Evolutionary conservation across 2,329 filamentous ascomycete genomes (phyloP).

Genomic region (Phaeoacremonium minimum): DNA sequence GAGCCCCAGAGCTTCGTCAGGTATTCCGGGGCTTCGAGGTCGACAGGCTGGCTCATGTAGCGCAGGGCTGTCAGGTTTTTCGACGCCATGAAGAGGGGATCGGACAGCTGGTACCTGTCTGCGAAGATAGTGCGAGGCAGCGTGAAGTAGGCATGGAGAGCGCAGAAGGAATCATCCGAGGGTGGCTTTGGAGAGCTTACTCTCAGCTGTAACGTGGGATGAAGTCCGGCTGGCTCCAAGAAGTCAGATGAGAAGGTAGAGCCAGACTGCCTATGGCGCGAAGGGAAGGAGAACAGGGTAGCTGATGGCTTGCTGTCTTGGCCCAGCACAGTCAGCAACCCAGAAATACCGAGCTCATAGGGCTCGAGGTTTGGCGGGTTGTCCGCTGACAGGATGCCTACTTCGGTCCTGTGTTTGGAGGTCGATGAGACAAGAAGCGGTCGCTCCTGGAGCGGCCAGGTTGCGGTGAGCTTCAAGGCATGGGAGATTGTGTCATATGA

Average conservation of each 20-base stretch:
- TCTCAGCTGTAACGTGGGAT: conserved; percentile 71
- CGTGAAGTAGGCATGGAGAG: conserved; percentile 75
- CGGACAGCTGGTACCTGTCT: conserved; percentile 80
- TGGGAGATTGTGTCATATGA: conserved; percentile 69
- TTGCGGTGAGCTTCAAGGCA: conserved; percentile 58
- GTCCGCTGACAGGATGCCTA: conserved; percentile 72
- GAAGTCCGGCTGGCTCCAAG: conserved; percentile 70
- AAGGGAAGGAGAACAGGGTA: conserved; percentile 78
- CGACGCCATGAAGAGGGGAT: conserved; percentile 71
- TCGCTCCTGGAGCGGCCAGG: conserved; percentile 51
- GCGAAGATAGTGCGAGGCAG: conserved; percentile 78
- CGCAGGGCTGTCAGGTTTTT: conserved; percentile 71
- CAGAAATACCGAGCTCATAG: conserved; percentile 74
- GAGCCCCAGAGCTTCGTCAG: conserved; percentile 75
- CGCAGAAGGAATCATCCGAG: conserved; percentile 56
- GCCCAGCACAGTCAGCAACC: conserved; percentile 74
- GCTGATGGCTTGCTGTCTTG: conserved; percentile 68
- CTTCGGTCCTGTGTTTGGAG: conserved; percentile 60
- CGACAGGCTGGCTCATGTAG: conserved; percentile 70
- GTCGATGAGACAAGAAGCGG: conserved; percentile 33
- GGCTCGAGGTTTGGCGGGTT: conserved; percentile 53
- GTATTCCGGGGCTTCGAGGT: conserved; percentile 89
- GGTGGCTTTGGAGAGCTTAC: conserved; percentile 51
- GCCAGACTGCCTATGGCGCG: conserved; percentile 63
- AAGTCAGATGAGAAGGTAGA: conserved; percentile 59